Evolutionary conservation across 305 asterid genomes (phyloP).

Genomic region (Fraxinus angustifolia): DNA sequence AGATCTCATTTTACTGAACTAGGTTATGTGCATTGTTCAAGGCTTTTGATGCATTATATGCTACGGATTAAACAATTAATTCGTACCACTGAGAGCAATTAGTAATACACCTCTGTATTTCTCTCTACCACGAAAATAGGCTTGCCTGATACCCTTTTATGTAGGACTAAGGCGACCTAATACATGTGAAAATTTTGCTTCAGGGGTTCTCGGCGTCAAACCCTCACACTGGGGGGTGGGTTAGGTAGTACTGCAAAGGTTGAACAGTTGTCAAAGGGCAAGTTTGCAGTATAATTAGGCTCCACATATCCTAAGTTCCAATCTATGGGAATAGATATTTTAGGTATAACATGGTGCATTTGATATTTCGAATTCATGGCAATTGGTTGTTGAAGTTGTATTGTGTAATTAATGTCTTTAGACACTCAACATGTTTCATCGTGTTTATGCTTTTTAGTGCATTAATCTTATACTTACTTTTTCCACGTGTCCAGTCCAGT

Average conservation of each 20-base stretch:
- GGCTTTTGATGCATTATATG: not conserved
- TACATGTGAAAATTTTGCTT: not conserved
- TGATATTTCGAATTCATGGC: not conserved
- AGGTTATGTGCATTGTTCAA: not conserved
- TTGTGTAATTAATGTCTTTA: not conserved
- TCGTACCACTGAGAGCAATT: not conserved
- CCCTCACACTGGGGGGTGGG: not conserved
- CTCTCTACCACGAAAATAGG: not conserved
- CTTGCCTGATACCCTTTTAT: not conserved
- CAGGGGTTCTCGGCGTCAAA: not conserved
- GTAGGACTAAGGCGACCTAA: not conserved
- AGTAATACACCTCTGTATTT: not conserved
- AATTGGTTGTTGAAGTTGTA: not conserved
- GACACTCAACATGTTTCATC: not conserved
- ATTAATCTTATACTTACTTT: conserved; percentile 21
- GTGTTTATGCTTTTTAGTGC: conserved; percentile 2
- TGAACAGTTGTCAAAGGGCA: not conserved
- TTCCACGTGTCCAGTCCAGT: conserved; percentile 49
- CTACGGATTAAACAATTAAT: not conserved
- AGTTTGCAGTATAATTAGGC: not conserved
- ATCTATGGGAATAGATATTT: not conserved
- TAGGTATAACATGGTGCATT: not conserved
- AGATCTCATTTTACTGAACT: not conserved
- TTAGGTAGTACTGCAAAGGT: not conserved
- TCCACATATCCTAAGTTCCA: not conserved